Evolutionary conservation across 2,329 filamentous ascomycete genomes (phyloP).

Genomic region (Arthrocladium fulminans): DNA sequence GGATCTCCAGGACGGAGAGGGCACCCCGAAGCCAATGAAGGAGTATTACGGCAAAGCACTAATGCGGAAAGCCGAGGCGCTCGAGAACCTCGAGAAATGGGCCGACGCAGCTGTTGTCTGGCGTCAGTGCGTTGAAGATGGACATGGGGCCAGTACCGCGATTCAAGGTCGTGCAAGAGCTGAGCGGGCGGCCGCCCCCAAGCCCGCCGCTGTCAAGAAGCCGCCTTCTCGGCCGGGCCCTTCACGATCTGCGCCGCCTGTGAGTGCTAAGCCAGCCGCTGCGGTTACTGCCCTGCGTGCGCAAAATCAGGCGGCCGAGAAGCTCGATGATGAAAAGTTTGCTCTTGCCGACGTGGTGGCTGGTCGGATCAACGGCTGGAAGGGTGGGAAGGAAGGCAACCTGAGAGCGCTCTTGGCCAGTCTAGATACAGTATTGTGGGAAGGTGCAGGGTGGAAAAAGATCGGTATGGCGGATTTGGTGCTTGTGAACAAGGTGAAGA

Average conservation of each 20-base stretch:
- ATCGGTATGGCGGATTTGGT: constrained; percentile 89
- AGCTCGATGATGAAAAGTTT: constrained; percentile 86
- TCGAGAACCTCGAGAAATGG: constrained; percentile 96
- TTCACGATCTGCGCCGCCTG: constrained; percentile 50
- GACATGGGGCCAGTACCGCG: constrained; percentile 75
- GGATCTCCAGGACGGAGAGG: constrained; percentile 51
- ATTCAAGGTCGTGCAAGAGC: constrained; percentile 81
- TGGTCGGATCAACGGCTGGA: constrained; percentile 68
- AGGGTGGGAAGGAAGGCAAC: constrained; percentile 86
- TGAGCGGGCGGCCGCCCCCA: constrained; percentile 71
- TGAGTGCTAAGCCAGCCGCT: constrained; percentile 46
- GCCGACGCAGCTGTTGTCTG: constrained; percentile 70
- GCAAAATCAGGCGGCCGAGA: constrained; percentile 76
- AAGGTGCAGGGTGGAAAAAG: constrained; percentile 90
- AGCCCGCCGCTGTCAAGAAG: constrained; percentile 27
- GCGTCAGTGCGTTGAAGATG: constrained; percentile 72
- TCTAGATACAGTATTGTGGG: constrained; percentile 83
- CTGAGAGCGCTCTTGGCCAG: constrained; percentile 78
- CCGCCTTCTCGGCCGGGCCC: constrained; percentile 36
- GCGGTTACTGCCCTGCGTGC: constrained; percentile 74
- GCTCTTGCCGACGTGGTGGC: constrained; percentile 79
- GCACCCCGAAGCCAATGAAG: constrained; percentile 72
- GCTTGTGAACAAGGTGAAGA: constrained; percentile 89
- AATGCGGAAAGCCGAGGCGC: constrained; percentile 86
- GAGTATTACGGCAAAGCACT: constrained; percentile 91